Base-by-base conservation (phyloP, 1,284 basidiomycete species). In the Megacollybia platyphylla region DNA sequence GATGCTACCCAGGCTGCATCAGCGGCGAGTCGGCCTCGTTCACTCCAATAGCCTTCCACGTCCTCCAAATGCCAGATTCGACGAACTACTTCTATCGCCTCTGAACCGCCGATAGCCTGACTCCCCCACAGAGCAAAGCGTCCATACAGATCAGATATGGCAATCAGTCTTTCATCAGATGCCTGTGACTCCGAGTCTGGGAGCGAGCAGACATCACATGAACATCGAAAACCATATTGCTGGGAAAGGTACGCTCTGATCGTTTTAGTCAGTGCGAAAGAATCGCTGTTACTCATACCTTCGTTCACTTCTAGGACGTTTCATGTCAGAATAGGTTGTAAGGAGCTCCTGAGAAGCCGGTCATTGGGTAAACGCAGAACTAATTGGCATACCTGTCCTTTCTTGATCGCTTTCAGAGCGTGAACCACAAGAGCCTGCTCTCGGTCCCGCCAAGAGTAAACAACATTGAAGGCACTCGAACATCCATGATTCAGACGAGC, bases 401-500 rank as follows among this genome's bases (percentile, higher is more conserved):
- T 56, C 24, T 49, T 53, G 30, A 80, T 68, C 41, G 59, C 56
- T 51, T 70, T 75, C 42, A 80, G 51, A 7, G 77, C 76, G 55
- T 79, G 64, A 2, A 79, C 70, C 35, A 73, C 67, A 18, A 78
- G 49, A 4, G 56, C 55, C 6, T 56, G 55, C 46, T 75, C 70
- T 13, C 58, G 52, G 32, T 68, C 62, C 45, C 71, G 61, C 68
- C 71, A 80, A 1, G 63, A 63, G 51, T 80, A 80, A 9, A 80
- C 71, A 2, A 64, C 64, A 53, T 79, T 79, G 58, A 80, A 79
- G 7, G 75, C 73, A 43, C 66, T 63, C 3, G 76, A 71, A 52
- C 77, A 80, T 0, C 73, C 77, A 48, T 80, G 78, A 49, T 82
- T 82, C 43, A 80, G 49, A 36, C 78, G 61, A 7, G 76, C 75